These are phyloP conservation scores for Trypanosoma boissoni DNA, from an alignment of 208 protist species.

Conservation along the genomic window DNA sequence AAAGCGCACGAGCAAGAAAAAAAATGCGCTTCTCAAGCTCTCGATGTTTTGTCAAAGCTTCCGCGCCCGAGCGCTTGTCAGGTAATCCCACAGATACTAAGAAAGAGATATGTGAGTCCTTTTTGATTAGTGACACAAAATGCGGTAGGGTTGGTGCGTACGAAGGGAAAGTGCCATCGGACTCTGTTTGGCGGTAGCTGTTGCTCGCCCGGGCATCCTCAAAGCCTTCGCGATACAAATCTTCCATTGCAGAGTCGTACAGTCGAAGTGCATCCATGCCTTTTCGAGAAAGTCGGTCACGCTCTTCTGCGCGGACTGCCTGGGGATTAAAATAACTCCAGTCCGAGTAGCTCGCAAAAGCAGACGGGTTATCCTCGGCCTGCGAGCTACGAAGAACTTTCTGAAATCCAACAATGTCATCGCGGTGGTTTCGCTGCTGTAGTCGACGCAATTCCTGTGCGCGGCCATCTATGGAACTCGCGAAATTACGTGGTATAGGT, in stretches of 20 bases:
- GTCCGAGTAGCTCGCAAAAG: slow-evolving; percentile 66
- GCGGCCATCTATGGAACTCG: slow-evolving; percentile 48
- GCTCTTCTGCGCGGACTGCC: slow-evolving; percentile 69
- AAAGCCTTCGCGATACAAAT: slow-evolving; percentile 60
- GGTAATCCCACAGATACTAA: slow-evolving; percentile 52
- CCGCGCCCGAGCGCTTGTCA: background rate
- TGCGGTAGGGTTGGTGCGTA: slow-evolving; percentile 74
- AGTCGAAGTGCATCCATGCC: slow-evolving; percentile 53
- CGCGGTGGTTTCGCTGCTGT: slow-evolving; percentile 77
- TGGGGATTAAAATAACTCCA: slow-evolving; percentile 84
- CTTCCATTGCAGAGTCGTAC: slow-evolving; percentile 55
- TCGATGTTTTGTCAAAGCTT: slow-evolving; percentile 19
- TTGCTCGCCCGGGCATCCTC: slow-evolving; percentile 38
- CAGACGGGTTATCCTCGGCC: slow-evolving; percentile 43
- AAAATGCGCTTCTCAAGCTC: slow-evolving; percentile 60
- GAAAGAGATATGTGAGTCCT: slow-evolving; percentile 70
- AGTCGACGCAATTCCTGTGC: slow-evolving; percentile 68
- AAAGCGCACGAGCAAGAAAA: slow-evolving; percentile 52
- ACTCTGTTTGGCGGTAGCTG: slow-evolving; percentile 34
- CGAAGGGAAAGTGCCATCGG: slow-evolving; percentile 29
- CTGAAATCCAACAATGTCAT: slow-evolving; percentile 68
- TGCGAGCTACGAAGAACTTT: slow-evolving; percentile 36
- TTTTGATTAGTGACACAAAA: slow-evolving; percentile 66
- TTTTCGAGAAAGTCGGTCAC: slow-evolving; percentile 49
- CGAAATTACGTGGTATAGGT: slow-evolving; percentile 50